Evolutionary conservation across 1,139 yeast genomes (phyloP), one percentile per base, ranked within the genome.

Genomic region (Tardiomyces blankii): DNA sequence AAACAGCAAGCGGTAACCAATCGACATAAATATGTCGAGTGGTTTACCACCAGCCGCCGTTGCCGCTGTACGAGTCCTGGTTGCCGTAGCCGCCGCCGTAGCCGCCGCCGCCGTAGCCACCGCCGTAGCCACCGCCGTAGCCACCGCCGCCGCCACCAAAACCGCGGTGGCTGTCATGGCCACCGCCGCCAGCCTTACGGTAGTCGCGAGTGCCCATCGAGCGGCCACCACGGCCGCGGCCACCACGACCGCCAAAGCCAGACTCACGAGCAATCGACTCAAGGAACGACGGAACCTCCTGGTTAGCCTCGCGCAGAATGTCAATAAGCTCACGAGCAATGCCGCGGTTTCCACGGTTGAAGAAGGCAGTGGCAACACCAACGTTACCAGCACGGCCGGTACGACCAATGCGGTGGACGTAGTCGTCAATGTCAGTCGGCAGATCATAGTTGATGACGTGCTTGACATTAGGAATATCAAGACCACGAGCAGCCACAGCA

Each of bases 361-460:
- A 87, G 75, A 91, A 91, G 47, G 98, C 95, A 57, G 96, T 89
- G 57, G 98, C 96, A 61, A 85, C 76, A 83, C 98, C 98, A 54
- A 84, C 81, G 74, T 91, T 91, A 77, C 98, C 98, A 62, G 98
- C 98, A 81, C 98, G 94, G 71, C 98, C 98, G 62, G 98, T 91
- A 82, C 98, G 93, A 77, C 98, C 98, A 65, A 91, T 91, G 76
- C 98, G 86, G 74, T 91, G 98, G 54, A 91, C 98, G 66, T 91
- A 91, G 70, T 91, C 98, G 69, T 91, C 98, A 63, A 89, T 85
- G 69, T 91, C 97, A 64, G 86, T 75, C 64, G 98, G 98, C 67
- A 91, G 77, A 66, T 91, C 98, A 66, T 82, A 91, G 77, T 91
- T 91, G 70, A 91, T 84, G 63, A 91, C 98, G 66, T 89, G 97